Evolutionary conservation across 768 basidiomycete genomes (phyloP).

Genomic region (Lactarius hengduanensis): DNA sequence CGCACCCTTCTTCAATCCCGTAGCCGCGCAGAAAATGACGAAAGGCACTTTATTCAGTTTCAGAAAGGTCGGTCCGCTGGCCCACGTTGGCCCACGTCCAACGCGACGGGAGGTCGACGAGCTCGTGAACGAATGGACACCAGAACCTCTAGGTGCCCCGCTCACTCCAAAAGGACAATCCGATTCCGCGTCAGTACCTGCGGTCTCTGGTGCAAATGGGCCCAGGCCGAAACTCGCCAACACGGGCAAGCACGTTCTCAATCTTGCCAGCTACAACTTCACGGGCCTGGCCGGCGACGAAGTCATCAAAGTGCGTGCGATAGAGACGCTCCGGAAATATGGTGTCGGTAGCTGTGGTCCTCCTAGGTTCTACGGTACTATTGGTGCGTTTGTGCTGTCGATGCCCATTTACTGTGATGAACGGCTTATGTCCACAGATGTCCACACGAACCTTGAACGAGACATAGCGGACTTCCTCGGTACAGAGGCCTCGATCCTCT

Average conservation of each 20-base stretch:
- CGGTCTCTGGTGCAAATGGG: slow-evolving; percentile 77
- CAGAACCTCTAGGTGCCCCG: slow-evolving; percentile 75
- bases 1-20: too few species aligned
- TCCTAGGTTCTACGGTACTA: slow-evolving; percentile 94
- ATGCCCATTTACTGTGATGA: not conserved
- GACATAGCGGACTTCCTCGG: not conserved
- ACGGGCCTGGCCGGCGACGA: slow-evolving; percentile 90
- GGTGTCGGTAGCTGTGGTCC: slow-evolving; percentile 96
- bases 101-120: slow-evolving; percentile 85
- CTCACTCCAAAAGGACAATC: slow-evolving; percentile 56
- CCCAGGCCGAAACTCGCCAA: slow-evolving; percentile 76
- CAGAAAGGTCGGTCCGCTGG: slow-evolving; percentile 57
- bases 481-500: not conserved
- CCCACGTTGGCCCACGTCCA: not conserved
- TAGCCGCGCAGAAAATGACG: slow-evolving; percentile 79
- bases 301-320: slow-evolving; percentile 76
- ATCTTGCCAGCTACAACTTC: slow-evolving; percentile 91
- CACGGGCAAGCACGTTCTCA: slow-evolving; percentile 71
- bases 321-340: slow-evolving; percentile 85
- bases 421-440: slow-evolving; percentile 52
- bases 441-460: slow-evolving; percentile 56
- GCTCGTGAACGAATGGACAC: slow-evolving; percentile 92
- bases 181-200: slow-evolving; percentile 69
- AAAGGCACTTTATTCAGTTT: slow-evolving; percentile 89
- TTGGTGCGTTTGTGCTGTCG: slow-evolving; percentile 55